Evolutionary conservation across 177 flowering plant species (phyloP).

Genomic region (Vitis hybrid): DNA sequence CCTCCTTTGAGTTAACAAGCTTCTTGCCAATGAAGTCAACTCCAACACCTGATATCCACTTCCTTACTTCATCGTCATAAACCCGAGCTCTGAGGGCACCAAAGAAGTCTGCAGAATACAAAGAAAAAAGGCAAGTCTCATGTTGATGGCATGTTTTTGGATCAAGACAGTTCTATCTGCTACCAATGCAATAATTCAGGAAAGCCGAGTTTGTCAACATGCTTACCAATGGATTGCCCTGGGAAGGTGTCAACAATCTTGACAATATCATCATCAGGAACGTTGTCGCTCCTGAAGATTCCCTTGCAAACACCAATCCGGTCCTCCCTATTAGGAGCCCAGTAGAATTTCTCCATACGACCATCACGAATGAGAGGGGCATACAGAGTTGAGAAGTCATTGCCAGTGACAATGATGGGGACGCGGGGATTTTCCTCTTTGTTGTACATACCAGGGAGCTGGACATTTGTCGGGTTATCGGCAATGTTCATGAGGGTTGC

Average conservation of each 20-base stretch:
- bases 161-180: too few relatives aligned
- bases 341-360: conserved; percentile 59
- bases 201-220: not conserved
- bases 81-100: conserved; percentile 64
- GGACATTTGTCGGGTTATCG: conserved; percentile 48
- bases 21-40: conserved; percentile 1
- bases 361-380: conserved; percentile 60
- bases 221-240: conserved; percentile 42
- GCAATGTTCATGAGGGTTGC: conserved; percentile 57
- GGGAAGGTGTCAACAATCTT: conserved; percentile 41
- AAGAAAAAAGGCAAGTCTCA: too few relatives aligned
- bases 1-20: conserved; percentile 10
- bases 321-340: conserved; percentile 51
- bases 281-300: conserved; percentile 36
- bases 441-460: conserved; percentile 54
- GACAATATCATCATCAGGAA: conserved; percentile 28
- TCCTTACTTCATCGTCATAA: conserved; percentile 46
- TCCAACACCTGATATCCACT: conserved; percentile 6
- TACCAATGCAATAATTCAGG: too few relatives aligned
- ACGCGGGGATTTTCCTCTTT: conserved; percentile 43
- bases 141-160: too few relatives aligned
- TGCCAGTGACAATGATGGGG: conserved; percentile 48
- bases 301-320: conserved; percentile 45
- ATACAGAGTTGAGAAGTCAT: conserved; percentile 52
- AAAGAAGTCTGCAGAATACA: conserved; percentile 43